Base-by-base conservation (phyloP, 2,329 filamentous ascomycete species). In the Colletotrichum musicola region DNA sequence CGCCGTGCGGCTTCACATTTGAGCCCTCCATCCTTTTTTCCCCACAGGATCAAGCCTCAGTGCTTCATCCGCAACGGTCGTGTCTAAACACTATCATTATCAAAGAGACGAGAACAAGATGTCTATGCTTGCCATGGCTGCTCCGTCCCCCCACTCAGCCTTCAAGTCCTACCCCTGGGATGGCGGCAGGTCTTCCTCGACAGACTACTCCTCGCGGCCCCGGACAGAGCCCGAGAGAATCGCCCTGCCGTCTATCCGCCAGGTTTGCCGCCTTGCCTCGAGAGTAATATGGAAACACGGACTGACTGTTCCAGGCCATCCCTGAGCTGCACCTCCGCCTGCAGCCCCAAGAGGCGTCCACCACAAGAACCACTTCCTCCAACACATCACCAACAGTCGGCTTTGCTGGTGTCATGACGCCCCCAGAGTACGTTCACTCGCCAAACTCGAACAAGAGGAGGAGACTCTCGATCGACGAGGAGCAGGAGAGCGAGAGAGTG, bases 201-300 rank as follows among this genome's bases (percentile, higher is more conserved):
- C 58, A 42, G 80, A 81, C 35, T 78, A 77, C 40, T 74, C 77
- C 18, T 74, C 76, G 30, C 78, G 78, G 46, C 76, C 78, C 54
- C 78, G 78, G 62, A 73, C 73, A 18, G 82, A 85, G 61, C 74
- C 75, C n/a, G 79, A 81, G 69, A 76, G 77, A 66, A 74, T 85
- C 35, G 80, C 81, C 42, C 78, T 88, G 22, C 86, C 86, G 20
- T 84, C 86, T 1, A 86, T 88, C 57, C 81, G 84, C 71, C 83
- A 86, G 83, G 85, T 87, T 82, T 65, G 61, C n/a, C 22, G n/a
- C 22, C 18, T 38, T 9, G 4, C 9, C 14, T 38, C 20, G 25
- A 4, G 30, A 38, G 10, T 3, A 7, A 35, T 2, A 9, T 35
- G 30, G 30, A 14, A 67, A 77, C 64, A 27, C 42, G 1, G 12